Evolutionary conservation across 345 rosid species (phyloP), one percentile per base, ranked within the genome.

Genomic region (Euphorbia tirucalli): DNA sequence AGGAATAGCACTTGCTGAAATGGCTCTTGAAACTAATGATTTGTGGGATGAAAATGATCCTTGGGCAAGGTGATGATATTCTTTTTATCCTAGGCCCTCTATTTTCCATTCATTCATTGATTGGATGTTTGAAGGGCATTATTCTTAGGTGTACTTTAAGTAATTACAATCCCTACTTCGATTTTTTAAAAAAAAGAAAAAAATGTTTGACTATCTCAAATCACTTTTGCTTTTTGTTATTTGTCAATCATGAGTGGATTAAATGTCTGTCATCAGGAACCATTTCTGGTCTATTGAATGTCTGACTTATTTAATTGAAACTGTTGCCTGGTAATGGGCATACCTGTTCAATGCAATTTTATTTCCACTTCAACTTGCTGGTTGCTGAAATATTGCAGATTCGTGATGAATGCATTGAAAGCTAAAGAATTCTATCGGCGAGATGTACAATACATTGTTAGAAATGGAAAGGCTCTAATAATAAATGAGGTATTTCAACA

Each of bases 11-110:
- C 96, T 93, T 61, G 91, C 98, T 61, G 98, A 93, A 87, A 83
- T 87, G 93, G 98, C 96, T 77, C 97, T 93, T 70, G 97, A 91
- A 79, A 93, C 98, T 54, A 79, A 82, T 80, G 98, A 93, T 78
- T 81, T 93, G 61, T 93, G 98, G 98, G 96, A 91, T 74, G 98
- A 93, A 77, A 93, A 85, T 85, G 97, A 93, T 78, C 98, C 93
- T 61, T 93, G 98, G 97, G 98, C 98, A 24, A 93, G 97, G 98
- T 91, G 79, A 77, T 52, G 44, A 55, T 32, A 63, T 65, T 24
- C 46, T 68, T 80, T 69, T 63, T 13, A 31, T 57, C 2, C 31
- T 13, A 44, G 19, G 49, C 70, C 21, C 61, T 71, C 25, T 68
- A 49, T 74, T 32, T 11, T 60, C 59, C 16, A 5, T 21, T 64